phyloP scores from a whole-genome alignment of 345 rosid genomes.

The Citrus cavaleriei region DNA sequence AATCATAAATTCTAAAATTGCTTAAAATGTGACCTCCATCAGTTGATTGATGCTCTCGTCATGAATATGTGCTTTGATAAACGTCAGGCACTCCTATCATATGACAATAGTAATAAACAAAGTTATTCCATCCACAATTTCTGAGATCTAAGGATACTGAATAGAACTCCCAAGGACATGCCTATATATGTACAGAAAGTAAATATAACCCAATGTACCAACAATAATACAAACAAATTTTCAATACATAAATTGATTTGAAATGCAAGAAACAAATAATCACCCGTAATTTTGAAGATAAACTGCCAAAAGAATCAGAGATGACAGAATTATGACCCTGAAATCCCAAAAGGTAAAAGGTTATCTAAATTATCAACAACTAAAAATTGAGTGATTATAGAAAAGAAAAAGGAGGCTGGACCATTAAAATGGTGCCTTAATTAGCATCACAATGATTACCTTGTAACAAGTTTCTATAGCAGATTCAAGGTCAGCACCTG shows the following conservation, averaged over 20 bases:
- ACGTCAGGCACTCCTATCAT: conserved; percentile 33
- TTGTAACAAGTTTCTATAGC: conserved; percentile 34
- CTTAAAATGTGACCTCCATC: conserved; percentile 33
- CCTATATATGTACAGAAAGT: not conserved
- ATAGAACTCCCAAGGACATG: not conserved
- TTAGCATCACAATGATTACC: conserved; percentile 15
- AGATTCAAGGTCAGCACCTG: conserved; percentile 45
- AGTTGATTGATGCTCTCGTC: conserved; percentile 27
- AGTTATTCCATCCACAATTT: not conserved
- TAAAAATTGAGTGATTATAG: not conserved
- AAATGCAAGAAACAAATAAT: not conserved
- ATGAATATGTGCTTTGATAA: conserved; percentile 28
- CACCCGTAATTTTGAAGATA: conserved; percentile 31
- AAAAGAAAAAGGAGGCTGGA: conserved; percentile 1
- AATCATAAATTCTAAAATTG: not conserved
- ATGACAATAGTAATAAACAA: not conserved
- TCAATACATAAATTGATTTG: not conserved
- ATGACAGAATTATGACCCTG: conserved; percentile 23
- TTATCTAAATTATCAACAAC: not conserved
- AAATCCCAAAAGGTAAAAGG: conserved; percentile 5
- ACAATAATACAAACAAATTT: not conserved
- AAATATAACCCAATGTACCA: not conserved
- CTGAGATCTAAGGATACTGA: not conserved
- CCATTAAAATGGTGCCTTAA: not conserved
- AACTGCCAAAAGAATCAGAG: conserved; percentile 4